Conservation (phyloP, 192 early-diverging fungal species). For the Powellomyces hirtus region DNA sequence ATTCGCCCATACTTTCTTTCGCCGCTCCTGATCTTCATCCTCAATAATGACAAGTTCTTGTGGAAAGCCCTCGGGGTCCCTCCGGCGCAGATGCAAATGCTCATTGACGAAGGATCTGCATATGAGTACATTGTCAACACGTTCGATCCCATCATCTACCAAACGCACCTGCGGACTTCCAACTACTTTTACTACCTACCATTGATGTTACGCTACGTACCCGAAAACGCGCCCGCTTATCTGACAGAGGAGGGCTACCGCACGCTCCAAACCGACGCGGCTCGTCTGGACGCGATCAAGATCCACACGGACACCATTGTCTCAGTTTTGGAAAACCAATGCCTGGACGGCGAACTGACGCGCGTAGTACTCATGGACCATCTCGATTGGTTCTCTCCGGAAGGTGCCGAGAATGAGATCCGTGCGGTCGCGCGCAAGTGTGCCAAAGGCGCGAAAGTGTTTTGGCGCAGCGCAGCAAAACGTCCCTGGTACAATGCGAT, state of each 20-base stretch:
- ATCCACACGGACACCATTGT: conserved; percentile 83
- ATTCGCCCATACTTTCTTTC: conserved; percentile 65
- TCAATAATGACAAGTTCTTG: conserved; percentile 78
- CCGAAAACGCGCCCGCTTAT: conserved; percentile 69
- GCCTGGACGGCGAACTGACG: conserved; percentile 66
- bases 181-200: conserved; percentile 87
- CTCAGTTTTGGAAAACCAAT: conserved; percentile 52
- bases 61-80: conserved; percentile 86
- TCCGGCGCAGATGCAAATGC: conserved; percentile 82
- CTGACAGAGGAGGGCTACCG: conserved; percentile 70
- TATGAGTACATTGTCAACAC: conserved; percentile 79
- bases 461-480: conserved; percentile 79
- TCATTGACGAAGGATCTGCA: conserved; percentile 73
- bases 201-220: conserved; percentile 70
- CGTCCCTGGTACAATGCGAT: conserved; percentile 78
- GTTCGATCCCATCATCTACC: conserved; percentile 68
- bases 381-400: conserved; percentile 77
- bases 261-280: conserved; percentile 39
- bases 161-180: conserved; percentile 61
- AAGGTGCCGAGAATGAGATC: conserved; percentile 72
- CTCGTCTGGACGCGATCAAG: conserved; percentile 61
- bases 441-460: conserved; percentile 64
- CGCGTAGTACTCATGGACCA: conserved; percentile 85
- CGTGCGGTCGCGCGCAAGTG: conserved; percentile 58
- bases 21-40: conserved; percentile 57